Evolutionary conservation across 139 green algal species (phyloP).

Genomic region (Gonium pectorale): DNA sequence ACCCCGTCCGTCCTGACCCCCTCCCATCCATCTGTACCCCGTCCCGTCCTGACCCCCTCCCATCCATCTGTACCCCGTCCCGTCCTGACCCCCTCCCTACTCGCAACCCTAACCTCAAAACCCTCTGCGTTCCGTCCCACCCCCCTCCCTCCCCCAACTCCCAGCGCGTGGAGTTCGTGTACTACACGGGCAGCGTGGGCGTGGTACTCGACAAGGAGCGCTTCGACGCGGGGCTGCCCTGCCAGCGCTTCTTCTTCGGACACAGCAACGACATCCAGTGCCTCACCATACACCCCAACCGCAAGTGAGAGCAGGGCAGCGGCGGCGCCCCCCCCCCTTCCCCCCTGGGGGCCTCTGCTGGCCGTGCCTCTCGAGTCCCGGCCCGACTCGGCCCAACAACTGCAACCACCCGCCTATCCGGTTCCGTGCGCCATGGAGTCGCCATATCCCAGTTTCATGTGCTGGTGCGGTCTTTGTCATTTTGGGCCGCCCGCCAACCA

Average conservation of each 20-base stretch:
- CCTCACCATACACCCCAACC: conserved; percentile 50
- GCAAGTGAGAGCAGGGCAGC: conserved; percentile 39
- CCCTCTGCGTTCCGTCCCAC: neutral
- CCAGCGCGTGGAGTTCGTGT: conserved; percentile 64
- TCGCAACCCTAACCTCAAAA: neutral
- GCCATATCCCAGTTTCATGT: no score
- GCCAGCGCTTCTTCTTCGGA: conserved; percentile 75
- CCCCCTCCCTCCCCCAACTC: neutral
- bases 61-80: no score
- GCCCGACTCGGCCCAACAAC: no score
- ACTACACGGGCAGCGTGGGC: conserved; percentile 68
- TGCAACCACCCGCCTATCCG: no score
- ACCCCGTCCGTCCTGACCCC: no score
- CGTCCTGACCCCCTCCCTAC: neutral
- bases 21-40: no score
- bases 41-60: no score
- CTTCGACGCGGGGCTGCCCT: conserved; percentile 46
- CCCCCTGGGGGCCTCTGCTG: neutral
- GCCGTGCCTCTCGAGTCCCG: no score
- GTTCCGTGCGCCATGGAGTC: no score
- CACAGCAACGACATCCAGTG: conserved; percentile 74
- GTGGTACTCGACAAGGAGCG: conserved; percentile 71
- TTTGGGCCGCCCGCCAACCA: no score
- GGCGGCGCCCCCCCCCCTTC: no score
- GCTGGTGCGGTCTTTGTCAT: no score